Conservation (phyloP, 768 basidiomycete genomes). For the Leccinum sublutescens region DNA sequence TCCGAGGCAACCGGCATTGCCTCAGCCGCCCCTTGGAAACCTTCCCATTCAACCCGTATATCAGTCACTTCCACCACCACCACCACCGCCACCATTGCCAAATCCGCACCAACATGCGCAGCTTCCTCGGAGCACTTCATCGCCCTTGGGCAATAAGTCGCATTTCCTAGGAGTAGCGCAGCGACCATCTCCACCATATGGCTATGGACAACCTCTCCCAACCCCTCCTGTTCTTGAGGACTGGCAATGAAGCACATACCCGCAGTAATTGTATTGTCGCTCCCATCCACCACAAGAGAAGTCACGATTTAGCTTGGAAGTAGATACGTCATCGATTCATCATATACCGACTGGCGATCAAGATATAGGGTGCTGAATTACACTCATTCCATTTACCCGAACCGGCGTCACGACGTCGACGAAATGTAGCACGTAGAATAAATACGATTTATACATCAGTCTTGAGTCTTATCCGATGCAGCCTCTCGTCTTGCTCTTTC, state of each 20-base stretch:
- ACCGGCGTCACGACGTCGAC: slow-evolving; percentile 1
- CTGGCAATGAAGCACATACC: slow-evolving; percentile 26
- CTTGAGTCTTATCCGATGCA: slow-evolving; percentile 3
- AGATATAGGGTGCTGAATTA: slow-evolving; percentile 21
- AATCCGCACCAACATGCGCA: slow-evolving; percentile 30
- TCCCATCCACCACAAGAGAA: slow-evolving; percentile 9
- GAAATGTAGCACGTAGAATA: slow-evolving; percentile 16
- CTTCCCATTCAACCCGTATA: slow-evolving; percentile 41
- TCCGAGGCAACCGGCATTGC: slow-evolving; percentile 49
- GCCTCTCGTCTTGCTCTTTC: slow-evolving; percentile 31
- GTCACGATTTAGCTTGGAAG: slow-evolving; percentile 11
- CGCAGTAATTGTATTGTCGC: slow-evolving; percentile 16
- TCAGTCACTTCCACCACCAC: slow-evolving; percentile 30
- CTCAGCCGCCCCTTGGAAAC: slow-evolving; percentile 47
- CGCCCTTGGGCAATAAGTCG: slow-evolving; percentile 25
- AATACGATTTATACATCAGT: slow-evolving; percentile 2
- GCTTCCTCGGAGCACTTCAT: slow-evolving; percentile 24
- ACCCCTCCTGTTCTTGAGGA: slow-evolving; percentile 21
- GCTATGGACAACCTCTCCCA: slow-evolving; percentile 33
- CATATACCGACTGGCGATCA: not conserved
- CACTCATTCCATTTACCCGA: not conserved
- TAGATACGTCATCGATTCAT: slow-evolving; percentile 7
- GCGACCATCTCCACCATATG: slow-evolving; percentile 36
- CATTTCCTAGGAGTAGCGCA: slow-evolving; percentile 42
- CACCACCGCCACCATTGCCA: slow-evolving; percentile 34